Conservation (phyloP, 192 early-diverging fungal genomes). For the Coemansia guatemalensis region DNA sequence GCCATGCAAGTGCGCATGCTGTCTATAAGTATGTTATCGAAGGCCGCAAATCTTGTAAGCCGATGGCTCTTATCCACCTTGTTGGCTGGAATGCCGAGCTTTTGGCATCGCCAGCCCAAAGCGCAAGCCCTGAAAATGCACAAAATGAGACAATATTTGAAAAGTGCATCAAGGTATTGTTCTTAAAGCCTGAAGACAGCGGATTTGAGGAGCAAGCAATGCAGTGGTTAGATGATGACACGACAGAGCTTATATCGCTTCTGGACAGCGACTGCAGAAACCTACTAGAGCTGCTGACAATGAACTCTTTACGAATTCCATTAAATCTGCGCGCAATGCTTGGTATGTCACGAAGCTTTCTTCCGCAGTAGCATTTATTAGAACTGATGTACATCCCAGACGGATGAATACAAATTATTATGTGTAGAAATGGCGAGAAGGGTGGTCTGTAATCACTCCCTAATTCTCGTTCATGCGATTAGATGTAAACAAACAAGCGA, state of each 20-base stretch:
- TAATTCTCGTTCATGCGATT: no score
- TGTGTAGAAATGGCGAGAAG: no score
- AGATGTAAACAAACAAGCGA: not conserved
- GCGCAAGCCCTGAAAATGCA: not conserved
- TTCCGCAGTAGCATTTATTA: constrained; percentile 5
- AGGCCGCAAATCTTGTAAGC: constrained; percentile 33
- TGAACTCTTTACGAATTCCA: constrained; percentile 31
- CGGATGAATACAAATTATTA: no score
- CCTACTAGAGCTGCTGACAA: constrained; percentile 14
- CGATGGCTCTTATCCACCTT: constrained; percentile 32
- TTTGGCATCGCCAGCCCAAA: constrained; percentile 6
- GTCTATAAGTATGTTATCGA: constrained; percentile 51
- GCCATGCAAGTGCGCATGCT: constrained; percentile 48
- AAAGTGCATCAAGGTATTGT: constrained; percentile 38
- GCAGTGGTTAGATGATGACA: constrained; percentile 28
- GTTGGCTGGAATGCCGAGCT: constrained; percentile 52
- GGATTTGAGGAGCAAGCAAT: constrained; percentile 25
- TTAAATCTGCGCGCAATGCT: constrained; percentile 35
- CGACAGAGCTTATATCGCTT: constrained; percentile 37
- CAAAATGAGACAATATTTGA: constrained; percentile 6
- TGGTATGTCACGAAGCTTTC: constrained; percentile 42
- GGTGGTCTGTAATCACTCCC: no score
- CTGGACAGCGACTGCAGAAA: constrained; percentile 33
- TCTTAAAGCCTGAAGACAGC: not conserved
- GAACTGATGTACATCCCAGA: no score